These are phyloP conservation scores for Psophocarpus tetragonolobus DNA, from an alignment of 306 rosid genomes.

Conservation along the genomic window DNA sequence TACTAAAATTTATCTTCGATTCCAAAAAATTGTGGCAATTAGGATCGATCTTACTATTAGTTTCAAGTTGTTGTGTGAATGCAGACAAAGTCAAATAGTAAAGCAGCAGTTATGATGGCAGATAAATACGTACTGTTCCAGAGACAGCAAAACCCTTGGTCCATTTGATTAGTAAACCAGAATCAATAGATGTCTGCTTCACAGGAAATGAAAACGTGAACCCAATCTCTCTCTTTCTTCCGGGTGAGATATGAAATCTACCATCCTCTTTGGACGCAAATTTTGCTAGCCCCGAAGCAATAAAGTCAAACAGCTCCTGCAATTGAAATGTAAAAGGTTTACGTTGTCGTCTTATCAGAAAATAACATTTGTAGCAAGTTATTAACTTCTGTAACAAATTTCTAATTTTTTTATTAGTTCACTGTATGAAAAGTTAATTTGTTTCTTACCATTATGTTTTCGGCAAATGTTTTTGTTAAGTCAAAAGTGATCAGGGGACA, in stretches of 20 bases:
- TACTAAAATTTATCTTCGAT: not conserved
- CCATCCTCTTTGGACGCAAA: slow-evolving; percentile 65
- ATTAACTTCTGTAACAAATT: no score
- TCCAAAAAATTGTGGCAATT: not conserved
- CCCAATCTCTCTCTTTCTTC: slow-evolving; percentile 78
- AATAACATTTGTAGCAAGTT: no score
- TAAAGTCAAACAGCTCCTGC: slow-evolving; percentile 88
- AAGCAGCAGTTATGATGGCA: not conserved
- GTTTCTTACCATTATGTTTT: no score
- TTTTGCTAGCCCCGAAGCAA: slow-evolving; percentile 71
- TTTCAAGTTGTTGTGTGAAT: not conserved
- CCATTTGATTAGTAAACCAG: slow-evolving; percentile 94
- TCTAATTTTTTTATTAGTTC: no score
- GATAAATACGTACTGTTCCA: slow-evolving; percentile 65
- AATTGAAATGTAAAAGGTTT: not conserved
- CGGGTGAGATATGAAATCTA: slow-evolving; percentile 51
- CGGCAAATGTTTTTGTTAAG: no score
- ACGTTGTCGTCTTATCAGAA: no score
- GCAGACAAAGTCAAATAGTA: not conserved
- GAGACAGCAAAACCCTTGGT: slow-evolving; percentile 92
- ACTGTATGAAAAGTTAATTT: no score
- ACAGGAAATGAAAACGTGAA: slow-evolving; percentile 98
- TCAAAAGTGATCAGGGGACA: no score
- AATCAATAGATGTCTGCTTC: slow-evolving; percentile 79
- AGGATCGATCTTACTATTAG: not conserved